phyloP scores from a whole-genome alignment of 2,329 filamentous ascomycete genomes.

The Colletotrichum viniferum region DNA sequence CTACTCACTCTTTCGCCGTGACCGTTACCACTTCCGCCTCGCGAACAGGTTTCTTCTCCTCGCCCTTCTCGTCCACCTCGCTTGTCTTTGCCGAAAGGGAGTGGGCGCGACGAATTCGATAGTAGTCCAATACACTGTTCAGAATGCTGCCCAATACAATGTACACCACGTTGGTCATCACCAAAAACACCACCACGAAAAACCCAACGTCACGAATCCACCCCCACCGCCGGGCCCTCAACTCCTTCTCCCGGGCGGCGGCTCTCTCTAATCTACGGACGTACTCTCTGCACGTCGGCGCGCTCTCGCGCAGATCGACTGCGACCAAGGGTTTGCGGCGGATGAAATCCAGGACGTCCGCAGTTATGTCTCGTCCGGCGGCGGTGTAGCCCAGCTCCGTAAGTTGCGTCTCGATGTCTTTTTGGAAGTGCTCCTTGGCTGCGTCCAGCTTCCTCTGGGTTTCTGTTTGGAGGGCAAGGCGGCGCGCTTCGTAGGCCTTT shows the following conservation, averaged over 20 bases:
- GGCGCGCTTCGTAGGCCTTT: neutral
- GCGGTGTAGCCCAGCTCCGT: neutral
- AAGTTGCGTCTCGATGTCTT: rapidly evolving
- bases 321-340: neutral
- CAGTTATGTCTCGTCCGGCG: rapidly evolving
- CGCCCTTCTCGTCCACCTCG: neutral
- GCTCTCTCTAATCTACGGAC: neutral
- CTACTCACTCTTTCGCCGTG: neutral
- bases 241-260: neutral
- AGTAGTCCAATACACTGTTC: neutral
- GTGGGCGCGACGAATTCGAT: neutral
- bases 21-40: neutral
- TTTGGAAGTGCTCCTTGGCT: neutral
- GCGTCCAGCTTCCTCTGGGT: neutral
- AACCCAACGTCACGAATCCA: neutral
- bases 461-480: neutral
- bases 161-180: neutral
- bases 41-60: rapidly evolving
- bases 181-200: neutral
- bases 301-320: neutral
- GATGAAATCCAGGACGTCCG: neutral
- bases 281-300: neutral
- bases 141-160: neutral
- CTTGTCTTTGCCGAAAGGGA: neutral
- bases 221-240: neutral